phyloP scores from a whole-genome alignment of 1,284 basidiomycete species.

The Ustilago hordei region DNA sequence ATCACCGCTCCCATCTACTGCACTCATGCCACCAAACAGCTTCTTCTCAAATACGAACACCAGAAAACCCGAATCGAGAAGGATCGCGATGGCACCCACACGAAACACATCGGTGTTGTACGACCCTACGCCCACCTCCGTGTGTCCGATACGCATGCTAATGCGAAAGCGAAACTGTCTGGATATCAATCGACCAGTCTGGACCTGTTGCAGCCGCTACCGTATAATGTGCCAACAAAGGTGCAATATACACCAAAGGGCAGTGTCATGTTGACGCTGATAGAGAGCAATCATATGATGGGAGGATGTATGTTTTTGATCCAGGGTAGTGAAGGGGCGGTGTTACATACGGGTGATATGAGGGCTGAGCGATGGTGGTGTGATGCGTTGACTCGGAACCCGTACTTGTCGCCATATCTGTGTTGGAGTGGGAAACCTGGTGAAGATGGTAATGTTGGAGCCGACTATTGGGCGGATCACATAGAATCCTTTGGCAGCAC shows the following conservation, averaged over 20 bases:
- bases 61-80: constrained; percentile 46
- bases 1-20: constrained; percentile 60
- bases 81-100: constrained; percentile 22
- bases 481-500: constrained; percentile 32
- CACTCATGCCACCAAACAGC: constrained; percentile 51
- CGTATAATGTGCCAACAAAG: constrained; percentile 75
- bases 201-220: constrained; percentile 50
- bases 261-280: constrained; percentile 78
- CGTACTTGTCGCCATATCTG: constrained; percentile 79
- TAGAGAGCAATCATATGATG: constrained; percentile 94
- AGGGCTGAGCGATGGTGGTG: constrained; percentile 85
- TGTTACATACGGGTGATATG: constrained; percentile 93
- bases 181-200: constrained; percentile 30
- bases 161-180: constrained; percentile 23
- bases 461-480: constrained; percentile 27
- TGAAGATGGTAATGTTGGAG: background rate
- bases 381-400: constrained; percentile 77
- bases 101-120: constrained; percentile 28
- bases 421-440: constrained; percentile 59
- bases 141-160: constrained; percentile 41
- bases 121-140: constrained; percentile 53
- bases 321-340: constrained; percentile 78
- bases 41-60: constrained; percentile 58
- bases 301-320: constrained; percentile 93
- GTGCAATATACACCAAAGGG: constrained; percentile 76